These are phyloP conservation scores for Talaromyces islandicus DNA, from an alignment of 2,329 filamentous ascomycete genomes.

Conservation along the genomic window DNA sequence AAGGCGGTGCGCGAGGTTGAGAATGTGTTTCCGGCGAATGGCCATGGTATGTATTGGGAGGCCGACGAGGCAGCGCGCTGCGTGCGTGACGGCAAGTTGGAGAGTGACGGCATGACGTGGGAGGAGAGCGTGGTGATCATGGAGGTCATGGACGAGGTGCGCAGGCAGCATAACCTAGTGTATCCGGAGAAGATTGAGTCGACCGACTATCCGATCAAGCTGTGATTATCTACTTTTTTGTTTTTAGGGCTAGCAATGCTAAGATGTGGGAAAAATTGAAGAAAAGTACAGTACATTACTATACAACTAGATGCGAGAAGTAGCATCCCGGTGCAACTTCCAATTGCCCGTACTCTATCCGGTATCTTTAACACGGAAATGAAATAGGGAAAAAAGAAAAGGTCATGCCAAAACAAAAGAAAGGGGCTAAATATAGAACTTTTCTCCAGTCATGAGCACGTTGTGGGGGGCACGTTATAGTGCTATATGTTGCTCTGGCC, in stretches of 20 bases:
- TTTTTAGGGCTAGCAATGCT: background rate
- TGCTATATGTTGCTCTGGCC: background rate
- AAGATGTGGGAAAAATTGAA: background rate
- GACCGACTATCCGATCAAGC: constrained; percentile 46
- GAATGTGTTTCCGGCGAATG: constrained; percentile 48
- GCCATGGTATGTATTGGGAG: constrained; percentile 86
- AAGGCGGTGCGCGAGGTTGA: constrained; percentile 28
- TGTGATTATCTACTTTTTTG: constrained; percentile 17
- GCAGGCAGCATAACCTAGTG: constrained; percentile 55
- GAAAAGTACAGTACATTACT: constrained; percentile 13
- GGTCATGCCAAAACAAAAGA: constrained; percentile 10
- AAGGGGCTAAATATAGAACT: constrained; percentile 5
- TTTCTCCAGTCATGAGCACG: constrained; percentile 13
- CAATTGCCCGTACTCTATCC: constrained; percentile 8
- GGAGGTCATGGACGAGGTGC: constrained; percentile 69
- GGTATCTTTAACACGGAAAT: constrained; percentile 5
- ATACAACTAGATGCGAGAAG: constrained; percentile 10
- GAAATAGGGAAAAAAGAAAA: constrained; percentile 1
- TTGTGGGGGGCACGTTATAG: constrained; percentile 3
- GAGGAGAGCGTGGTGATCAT: constrained; percentile 79
- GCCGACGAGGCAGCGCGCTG: constrained; percentile 73
- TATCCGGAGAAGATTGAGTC: constrained; percentile 65
- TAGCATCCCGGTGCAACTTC: constrained; percentile 9
- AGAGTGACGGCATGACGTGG: constrained; percentile 65
- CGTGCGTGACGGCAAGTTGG: constrained; percentile 67